Percentiles rank a stretch among this genome's conserved stretches.
These are phyloP conservation scores for Inga oerstediana DNA, from an alignment of 306 rosid species.

Conservation along the genomic window DNA sequence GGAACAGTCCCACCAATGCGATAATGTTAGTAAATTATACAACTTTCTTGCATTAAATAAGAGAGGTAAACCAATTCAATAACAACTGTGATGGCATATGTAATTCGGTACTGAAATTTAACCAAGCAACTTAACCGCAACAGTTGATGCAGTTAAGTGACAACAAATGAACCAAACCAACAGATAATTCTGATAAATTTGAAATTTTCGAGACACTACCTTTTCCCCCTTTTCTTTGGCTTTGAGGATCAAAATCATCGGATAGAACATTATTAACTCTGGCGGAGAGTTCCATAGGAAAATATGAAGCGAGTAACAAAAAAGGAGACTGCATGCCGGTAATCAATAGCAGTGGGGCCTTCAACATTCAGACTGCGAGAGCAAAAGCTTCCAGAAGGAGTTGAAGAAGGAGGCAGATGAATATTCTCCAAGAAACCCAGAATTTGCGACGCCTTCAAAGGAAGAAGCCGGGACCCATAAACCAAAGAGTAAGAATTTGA, in stretches of 20 bases:
- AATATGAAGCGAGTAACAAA: background rate
- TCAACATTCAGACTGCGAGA: slow-evolving; percentile 51
- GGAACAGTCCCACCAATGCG: background rate
- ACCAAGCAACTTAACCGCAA: background rate
- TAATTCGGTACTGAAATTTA: background rate
- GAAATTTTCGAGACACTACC: background rate
- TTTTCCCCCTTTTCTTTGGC: background rate
- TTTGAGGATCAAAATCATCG: slow-evolving; percentile 3
- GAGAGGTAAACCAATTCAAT: background rate
- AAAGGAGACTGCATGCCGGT: slow-evolving; percentile 45
- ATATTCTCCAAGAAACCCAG: background rate
- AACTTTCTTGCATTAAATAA: background rate
- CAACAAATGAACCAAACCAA: background rate
- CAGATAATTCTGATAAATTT: background rate
- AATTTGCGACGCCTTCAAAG: slow-evolving; percentile 42
- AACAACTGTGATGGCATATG: background rate
- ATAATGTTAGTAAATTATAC: background rate
- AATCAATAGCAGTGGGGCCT: slow-evolving; percentile 75
- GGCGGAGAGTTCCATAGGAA: background rate
- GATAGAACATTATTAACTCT: background rate
- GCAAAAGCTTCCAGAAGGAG: slow-evolving; percentile 56
- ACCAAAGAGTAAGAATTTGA: slow-evolving; percentile 29
- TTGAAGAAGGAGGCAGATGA: slow-evolving; percentile 8
- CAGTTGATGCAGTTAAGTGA: background rate
- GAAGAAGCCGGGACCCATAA: slow-evolving; percentile 10